Percentiles rank a stretch among this genome's conserved stretches.
Evolutionary conservation across 306 rosid genomes (phyloP).

Genomic region (Ormosia semicastrata): DNA sequence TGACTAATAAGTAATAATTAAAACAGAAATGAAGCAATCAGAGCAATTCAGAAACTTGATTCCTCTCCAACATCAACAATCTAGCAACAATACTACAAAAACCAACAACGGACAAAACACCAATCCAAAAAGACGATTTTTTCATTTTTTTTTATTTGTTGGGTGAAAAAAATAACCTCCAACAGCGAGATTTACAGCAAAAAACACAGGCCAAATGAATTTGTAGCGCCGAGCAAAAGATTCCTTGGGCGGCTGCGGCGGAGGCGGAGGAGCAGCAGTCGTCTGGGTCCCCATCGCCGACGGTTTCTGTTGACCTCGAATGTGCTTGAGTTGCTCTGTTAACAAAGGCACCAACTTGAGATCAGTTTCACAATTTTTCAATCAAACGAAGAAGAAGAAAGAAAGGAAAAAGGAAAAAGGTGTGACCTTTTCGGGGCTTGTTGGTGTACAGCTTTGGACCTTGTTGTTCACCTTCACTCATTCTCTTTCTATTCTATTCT

Average conservation of each 20-base stretch:
- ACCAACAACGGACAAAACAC: background rate
- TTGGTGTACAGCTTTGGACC: slow-evolving; percentile 60
- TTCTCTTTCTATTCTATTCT: slow-evolving; percentile 4
- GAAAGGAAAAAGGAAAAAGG: background rate
- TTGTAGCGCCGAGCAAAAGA: slow-evolving; percentile 78
- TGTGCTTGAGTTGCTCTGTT: slow-evolving; percentile 58
- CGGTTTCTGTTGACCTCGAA: slow-evolving; percentile 50
- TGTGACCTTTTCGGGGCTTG: slow-evolving; percentile 71
- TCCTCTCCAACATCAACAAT: background rate
- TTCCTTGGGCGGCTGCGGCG: slow-evolving; percentile 58
- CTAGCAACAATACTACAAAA: slow-evolving; percentile 1
- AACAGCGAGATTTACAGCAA: slow-evolving; percentile 78
- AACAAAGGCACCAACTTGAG: slow-evolving; percentile 3
- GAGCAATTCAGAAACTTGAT: background rate
- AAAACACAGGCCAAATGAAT: slow-evolving; percentile 77
- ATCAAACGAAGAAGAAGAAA: background rate
- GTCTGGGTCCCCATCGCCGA: slow-evolving; percentile 39
- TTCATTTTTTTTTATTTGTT: background rate
- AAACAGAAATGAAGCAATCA: background rate
- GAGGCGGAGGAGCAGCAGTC: slow-evolving; percentile 48
- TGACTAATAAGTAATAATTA: background rate
- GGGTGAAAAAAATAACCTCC: slow-evolving; percentile 60
- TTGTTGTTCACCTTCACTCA: slow-evolving; percentile 53
- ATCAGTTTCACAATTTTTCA: background rate
- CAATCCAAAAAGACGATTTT: background rate